Conservation (phyloP, 768 basidiomycete genomes). For the Aureoboletus auriporus region DNA sequence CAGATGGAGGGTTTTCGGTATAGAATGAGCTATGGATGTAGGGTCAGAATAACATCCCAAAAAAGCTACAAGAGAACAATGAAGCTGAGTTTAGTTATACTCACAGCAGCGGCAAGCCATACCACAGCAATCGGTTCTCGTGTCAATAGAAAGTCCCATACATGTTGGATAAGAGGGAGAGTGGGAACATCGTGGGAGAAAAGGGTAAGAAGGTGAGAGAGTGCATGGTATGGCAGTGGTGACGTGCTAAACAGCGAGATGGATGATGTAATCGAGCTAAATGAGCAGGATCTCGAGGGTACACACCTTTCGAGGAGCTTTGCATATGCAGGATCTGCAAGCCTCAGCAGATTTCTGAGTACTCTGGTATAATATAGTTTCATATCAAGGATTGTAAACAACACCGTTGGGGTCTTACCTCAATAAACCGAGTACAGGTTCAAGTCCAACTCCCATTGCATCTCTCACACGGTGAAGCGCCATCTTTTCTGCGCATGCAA, state of each 20-base stretch:
- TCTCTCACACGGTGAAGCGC: conserved; percentile 56
- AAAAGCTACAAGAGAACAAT: background rate
- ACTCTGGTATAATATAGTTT: conserved; percentile 41
- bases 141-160: conserved; percentile 86
- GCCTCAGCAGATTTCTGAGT: conserved; percentile 65
- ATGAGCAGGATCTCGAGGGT: background rate
- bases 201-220: conserved; percentile 86
- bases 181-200: conserved; percentile 93
- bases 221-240: conserved; percentile 83
- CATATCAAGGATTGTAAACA: background rate
- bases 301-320: conserved; percentile 63
- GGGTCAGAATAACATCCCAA: background rate
- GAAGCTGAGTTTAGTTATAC: conserved; percentile 25
- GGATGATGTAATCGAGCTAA: background rate
- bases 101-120: conserved; percentile 79
- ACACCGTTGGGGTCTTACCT: conserved; percentile 37
- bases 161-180: conserved; percentile 83
- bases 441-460: conserved; percentile 82
- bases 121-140: conserved; percentile 78
- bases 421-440: conserved; percentile 79
- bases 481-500: conserved; percentile 45
- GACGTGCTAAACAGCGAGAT: conserved; percentile 45
- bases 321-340: conserved; percentile 69
- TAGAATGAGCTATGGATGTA: conserved; percentile 57
- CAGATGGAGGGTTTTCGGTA: conserved; percentile 65